phyloP scores from a whole-genome alignment of 202 grass and related monocot genomes.

The Setaria italica region DNA sequence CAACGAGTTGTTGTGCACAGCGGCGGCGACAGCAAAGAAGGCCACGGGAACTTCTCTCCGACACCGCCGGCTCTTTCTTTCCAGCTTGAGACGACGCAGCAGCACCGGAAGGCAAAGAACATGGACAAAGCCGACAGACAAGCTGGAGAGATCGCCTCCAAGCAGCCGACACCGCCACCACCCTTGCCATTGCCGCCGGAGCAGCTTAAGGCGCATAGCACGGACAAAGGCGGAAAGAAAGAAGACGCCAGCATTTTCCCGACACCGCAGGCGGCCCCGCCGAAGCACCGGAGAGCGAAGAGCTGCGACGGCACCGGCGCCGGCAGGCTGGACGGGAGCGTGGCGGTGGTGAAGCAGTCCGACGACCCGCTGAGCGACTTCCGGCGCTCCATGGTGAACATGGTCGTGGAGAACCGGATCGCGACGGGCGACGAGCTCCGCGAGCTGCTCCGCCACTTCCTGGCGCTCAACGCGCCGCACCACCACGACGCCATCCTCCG shows the following conservation, averaged over 20 bases:
- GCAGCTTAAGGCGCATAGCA: constrained; percentile 2
- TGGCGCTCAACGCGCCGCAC: constrained; percentile 74
- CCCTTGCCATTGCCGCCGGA: constrained; percentile 1
- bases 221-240: neutral
- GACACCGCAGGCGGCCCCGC: neutral
- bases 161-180: neutral
- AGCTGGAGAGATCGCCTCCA: neutral
- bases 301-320: constrained; percentile 16
- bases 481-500: constrained; percentile 80
- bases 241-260: neutral
- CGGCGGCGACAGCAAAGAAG: constrained; percentile 36
- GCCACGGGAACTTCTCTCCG: constrained; percentile 39
- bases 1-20: neutral
- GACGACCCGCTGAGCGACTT: constrained; percentile 81
- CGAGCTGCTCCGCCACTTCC: constrained; percentile 78
- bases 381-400: constrained; percentile 86
- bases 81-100: constrained; percentile 13
- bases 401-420: constrained; percentile 92
- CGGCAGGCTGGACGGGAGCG: constrained; percentile 52
- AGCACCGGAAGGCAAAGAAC: constrained; percentile 37
- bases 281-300: constrained; percentile 38
- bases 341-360: constrained; percentile 86
- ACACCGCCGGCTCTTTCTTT: neutral
- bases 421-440: constrained; percentile 68
- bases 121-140: constrained; percentile 40